Evolutionary conservation across 2,329 filamentous ascomycete species (phyloP), one percentile per base, ranked within the genome.

Genomic region (Pleomassaria siparia): DNA sequence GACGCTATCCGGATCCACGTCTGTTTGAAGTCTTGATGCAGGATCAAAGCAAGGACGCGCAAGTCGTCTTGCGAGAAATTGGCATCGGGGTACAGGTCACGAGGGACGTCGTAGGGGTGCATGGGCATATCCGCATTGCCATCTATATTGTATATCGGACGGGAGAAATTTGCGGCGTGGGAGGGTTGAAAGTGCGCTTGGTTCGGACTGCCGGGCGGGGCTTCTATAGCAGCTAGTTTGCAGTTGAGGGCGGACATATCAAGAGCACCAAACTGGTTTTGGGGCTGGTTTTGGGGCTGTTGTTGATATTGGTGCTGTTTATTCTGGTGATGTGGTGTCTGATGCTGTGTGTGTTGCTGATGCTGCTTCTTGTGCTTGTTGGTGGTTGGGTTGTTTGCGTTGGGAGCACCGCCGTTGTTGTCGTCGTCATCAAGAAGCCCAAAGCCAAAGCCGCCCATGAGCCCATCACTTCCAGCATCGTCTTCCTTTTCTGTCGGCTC

Each of bases 1-100:
- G 71, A 73, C 39, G 74, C 73, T 2, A 81, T 64, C 4, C 73
- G 61, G 12, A 74, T 51, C 78, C 78, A 81, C 33, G 72, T 71
- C 53, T 71, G 59, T 26, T 66, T 59, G 44, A 72, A 62, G 54
- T 78, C 77, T 37, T 69, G 64, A 43, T 69, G 64, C 30, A 78
- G 62, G 20, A 80, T 67, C 20, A 69, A 62, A 28, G 72, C 72
- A 15, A 82, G 63, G 8, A 74, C 60, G 15, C 69, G 62, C 16
- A 77, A 51, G 37, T 77, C 61, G 24, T 59, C 50, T 3, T 55
- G 53, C 0, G 60, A 61, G 44, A 70, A 70, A 2, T 39, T 60
- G 0, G 51, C 49, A 37, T 68, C 65, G 1, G 66, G 63, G 20
- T 49, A 57, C 39, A 67, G 36, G 36, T 66, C 48, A n/a, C 7